Percentiles rank a stretch among this genome's conserved stretches.
phyloP scores from a whole-genome alignment of 164 flowering plant genomes.

The Brasenia schreberi region DNA sequence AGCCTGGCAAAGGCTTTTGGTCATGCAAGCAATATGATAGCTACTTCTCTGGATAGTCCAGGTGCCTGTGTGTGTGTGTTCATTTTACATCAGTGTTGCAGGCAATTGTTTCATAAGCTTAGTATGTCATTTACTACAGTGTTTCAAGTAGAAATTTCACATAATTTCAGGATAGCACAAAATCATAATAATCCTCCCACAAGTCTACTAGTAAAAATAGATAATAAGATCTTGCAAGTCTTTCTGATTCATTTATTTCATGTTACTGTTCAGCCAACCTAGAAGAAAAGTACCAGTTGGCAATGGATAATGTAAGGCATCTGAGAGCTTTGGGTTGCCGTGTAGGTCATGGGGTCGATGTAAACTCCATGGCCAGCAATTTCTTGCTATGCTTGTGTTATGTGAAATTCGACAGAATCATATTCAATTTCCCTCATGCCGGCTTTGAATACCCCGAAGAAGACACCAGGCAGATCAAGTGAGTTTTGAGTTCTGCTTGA shows the following conservation, averaged over 20 bases:
- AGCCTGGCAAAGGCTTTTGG: conserved; percentile 17
- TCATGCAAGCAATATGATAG: conserved; percentile 15
- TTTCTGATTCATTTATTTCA: not conserved
- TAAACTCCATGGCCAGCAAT: conserved; percentile 13
- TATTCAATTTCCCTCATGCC: conserved; percentile 43
- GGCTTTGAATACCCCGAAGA: conserved; percentile 9
- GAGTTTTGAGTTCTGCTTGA: conserved; percentile 1
- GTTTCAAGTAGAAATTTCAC: too few relatives aligned
- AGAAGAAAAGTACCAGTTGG: conserved; percentile 1
- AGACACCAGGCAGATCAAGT: conserved; percentile 19
- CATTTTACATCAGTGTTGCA: too few relatives aligned
- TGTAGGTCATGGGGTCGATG: conserved; percentile 25
- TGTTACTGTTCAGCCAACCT: not conserved
- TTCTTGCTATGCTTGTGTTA: conserved; percentile 5
- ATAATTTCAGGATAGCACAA: too few relatives aligned
- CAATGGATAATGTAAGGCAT: conserved; percentile 9
- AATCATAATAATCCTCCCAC: too few relatives aligned
- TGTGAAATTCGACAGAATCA: conserved; percentile 23
- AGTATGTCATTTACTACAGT: too few relatives aligned
- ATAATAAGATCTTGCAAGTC: too few relatives aligned
- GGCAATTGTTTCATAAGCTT: too few relatives aligned
- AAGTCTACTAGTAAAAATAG: too few relatives aligned
- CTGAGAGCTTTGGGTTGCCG: conserved; percentile 17
- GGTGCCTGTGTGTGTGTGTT: conserved; percentile 1
- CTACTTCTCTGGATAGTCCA: conserved; percentile 11